A percentile compares a stretch with the other conserved stretches of the same genome.
These are phyloP conservation scores for Pichia nanzhaoensis DNA, from an alignment of 805 yeast genomes.

Conservation along the genomic window DNA sequence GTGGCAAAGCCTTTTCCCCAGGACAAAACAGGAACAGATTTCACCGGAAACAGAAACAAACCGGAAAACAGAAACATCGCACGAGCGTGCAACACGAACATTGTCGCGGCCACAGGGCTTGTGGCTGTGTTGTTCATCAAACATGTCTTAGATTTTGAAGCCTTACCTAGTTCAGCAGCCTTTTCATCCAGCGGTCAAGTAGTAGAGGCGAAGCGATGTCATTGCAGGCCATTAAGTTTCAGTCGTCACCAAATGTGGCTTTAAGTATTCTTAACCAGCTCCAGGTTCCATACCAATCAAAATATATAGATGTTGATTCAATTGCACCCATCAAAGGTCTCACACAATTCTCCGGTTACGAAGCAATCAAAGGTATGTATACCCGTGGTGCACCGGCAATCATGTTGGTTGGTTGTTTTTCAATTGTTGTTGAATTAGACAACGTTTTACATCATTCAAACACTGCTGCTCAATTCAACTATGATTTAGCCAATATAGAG, in stretches of 20 bases:
- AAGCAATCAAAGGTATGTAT: constrained; percentile 83
- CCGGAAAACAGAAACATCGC: background rate
- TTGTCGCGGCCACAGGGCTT: too few species aligned
- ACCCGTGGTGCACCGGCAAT: constrained; percentile 99
- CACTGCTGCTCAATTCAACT: constrained; percentile 22
- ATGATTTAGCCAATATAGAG: constrained; percentile 15
- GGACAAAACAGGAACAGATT: too few species aligned
- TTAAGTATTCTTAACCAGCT: constrained; percentile 76
- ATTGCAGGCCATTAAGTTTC: constrained; percentile 64
- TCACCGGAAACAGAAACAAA: too few species aligned
- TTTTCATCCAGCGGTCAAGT: background rate
- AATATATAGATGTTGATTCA: constrained; percentile 52
- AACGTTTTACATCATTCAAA: constrained; percentile 24
- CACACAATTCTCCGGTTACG: constrained; percentile 58
- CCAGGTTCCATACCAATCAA: constrained; percentile 70
- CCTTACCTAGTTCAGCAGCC: too few species aligned
- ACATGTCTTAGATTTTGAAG: too few species aligned
- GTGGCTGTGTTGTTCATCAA: too few species aligned
- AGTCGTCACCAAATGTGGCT: constrained; percentile 32
- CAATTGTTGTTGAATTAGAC: constrained; percentile 68
- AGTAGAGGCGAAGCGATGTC: constrained; percentile 22
- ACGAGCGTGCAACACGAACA: background rate
- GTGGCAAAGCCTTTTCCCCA: background rate
- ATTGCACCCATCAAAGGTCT: constrained; percentile 45
- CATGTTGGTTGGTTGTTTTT: constrained; percentile 86